Conservation (phyloP, 306 rosid genomes). For the Rosa chinensis region DNA sequence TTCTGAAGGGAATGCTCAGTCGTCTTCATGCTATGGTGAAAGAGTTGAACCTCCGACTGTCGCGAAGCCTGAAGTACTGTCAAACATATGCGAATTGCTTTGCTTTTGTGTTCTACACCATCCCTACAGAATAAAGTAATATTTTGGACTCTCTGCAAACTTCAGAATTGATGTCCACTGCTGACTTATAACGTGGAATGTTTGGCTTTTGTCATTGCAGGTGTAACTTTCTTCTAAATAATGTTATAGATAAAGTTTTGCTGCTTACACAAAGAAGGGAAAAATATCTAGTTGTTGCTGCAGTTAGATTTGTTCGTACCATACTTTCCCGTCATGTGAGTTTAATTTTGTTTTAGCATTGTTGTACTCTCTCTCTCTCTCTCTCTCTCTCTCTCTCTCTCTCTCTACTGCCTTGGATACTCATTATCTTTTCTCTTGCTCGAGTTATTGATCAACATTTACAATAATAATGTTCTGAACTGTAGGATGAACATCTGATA, state of each 20-base stretch:
- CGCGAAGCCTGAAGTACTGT: conserved; percentile 86
- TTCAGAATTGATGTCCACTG: conserved; percentile 17
- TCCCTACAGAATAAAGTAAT: conserved; percentile 92
- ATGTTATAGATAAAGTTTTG: conserved; percentile 72
- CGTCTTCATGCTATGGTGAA: conserved; percentile 36
- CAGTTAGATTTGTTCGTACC: conserved; percentile 89
- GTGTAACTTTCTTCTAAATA: conserved; percentile 72
- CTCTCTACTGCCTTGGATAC: background rate
- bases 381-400: background rate
- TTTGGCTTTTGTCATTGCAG: conserved; percentile 40
- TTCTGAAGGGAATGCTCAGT: conserved; percentile 46
- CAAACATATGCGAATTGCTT: conserved; percentile 84
- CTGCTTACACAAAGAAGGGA: conserved; percentile 73
- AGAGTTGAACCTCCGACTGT: conserved; percentile 42
- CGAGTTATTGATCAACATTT: background rate
- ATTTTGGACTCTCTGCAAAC: conserved; percentile 30
- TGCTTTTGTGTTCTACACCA: conserved; percentile 98
- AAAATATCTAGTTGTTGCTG: conserved; percentile 83
- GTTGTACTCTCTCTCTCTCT: background rate
- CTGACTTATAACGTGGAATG: conserved; percentile 9
- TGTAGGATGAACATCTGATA: conserved; percentile 91
- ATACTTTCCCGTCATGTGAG: conserved; percentile 73
- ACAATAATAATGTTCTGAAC: conserved; percentile 25
- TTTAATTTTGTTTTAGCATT: background rate
- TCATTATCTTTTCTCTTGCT: background rate